Evolutionary conservation across 768 basidiomycete genomes (phyloP).

Genomic region (Stropharia rugosoannulata): DNA sequence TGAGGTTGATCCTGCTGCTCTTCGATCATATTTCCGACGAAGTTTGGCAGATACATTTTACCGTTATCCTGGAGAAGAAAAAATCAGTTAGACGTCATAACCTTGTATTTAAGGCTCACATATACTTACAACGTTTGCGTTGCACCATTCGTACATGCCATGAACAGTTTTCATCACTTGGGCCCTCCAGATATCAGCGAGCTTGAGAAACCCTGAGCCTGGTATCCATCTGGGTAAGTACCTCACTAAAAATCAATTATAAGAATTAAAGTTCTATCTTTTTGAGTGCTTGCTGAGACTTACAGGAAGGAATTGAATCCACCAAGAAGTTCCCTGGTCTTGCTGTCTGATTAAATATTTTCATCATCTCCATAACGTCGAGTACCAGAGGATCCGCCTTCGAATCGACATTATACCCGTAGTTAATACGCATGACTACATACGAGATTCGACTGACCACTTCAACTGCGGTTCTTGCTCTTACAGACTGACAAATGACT

Average conservation of each 20-base stretch:
- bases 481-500: not conserved
- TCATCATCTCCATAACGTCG: conserved; percentile 42
- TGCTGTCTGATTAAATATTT: conserved; percentile 44
- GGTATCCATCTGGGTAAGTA: conserved; percentile 53
- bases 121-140: too few relatives aligned
- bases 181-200: conserved; percentile 32
- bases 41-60: too few relatives aligned
- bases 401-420: conserved; percentile 47
- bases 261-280: too few relatives aligned
- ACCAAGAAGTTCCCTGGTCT: conserved; percentile 35
- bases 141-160: too few relatives aligned
- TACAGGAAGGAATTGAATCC: conserved; percentile 31
- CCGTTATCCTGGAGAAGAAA: too few relatives aligned
- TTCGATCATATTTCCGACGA: too few relatives aligned
- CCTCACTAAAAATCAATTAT: conserved; percentile 28
- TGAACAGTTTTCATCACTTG: too few relatives aligned
- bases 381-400: conserved; percentile 43
- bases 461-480: not conserved
- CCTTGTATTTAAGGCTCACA: too few relatives aligned
- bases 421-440: conserved; percentile 8
- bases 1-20: too few relatives aligned
- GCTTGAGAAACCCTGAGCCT: conserved; percentile 48
- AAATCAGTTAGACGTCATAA: too few relatives aligned
- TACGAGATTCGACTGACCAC: not conserved
- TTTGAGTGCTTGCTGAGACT: too few relatives aligned